Evolutionary conservation across 257 asterid species (phyloP), one percentile per base, ranked within the genome.

Genomic region (Plantago ovata): DNA sequence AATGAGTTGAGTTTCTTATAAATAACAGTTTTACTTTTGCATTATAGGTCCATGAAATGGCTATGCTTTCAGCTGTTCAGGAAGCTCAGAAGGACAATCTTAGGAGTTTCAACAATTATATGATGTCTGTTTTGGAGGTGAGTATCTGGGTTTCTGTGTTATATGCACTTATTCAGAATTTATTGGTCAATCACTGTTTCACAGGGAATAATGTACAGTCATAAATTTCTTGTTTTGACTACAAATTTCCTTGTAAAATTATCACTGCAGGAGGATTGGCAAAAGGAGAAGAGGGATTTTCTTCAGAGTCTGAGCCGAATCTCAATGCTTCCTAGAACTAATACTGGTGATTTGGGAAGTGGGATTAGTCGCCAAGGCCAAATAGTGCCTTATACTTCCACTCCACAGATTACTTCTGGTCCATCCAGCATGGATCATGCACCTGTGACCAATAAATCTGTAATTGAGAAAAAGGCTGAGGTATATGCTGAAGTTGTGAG

Each of bases 71-170:
- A 62, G 95, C 97, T 23, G 81, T 92, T 64, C 94, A 89, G 76
- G 97, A 85, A 77, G 95, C 95, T 68, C 98, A 92, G 75, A 89
- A 89, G 78, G 98, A 86, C 69, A 88, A 85, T 70, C 81, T 86
- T 43, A 82, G 79, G 81, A 84, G 89, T 76, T 92, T 88, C 68
- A 86, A 91, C 66, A 87, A 84, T 64, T 81, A 86, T 64, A 86
- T 92, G 98, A 88, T 92, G 95, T 79, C 95, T 67, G 95, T 88
- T 70, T 74, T 89, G 73, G 91, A 88, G 95, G 98, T 86, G 62
- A 73, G 60, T 72, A 60, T 40, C 57, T 68, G 59, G 49, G 58
- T 59, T 56, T 32, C 40, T 51, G 58, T 15, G 55, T 51, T 62
- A n/a, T 56, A 50, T 23, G 49, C 56, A 16, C 38, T 32, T 38